phyloP scores from a whole-genome alignment of 768 basidiomycete species.

The Suillus americanus region DNA sequence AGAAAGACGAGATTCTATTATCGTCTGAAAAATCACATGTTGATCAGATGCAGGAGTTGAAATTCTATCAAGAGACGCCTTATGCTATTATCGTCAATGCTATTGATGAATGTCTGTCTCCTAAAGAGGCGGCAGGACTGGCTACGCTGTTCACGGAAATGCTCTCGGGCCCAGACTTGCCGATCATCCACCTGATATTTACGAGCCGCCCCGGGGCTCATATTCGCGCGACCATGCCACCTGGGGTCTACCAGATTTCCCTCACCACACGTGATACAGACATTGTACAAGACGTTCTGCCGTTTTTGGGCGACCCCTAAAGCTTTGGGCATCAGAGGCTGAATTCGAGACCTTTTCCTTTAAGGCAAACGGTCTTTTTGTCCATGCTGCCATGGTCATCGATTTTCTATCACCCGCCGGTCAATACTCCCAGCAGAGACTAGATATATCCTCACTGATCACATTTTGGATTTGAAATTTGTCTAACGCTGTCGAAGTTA shows the following conservation, averaged over 20 bases:
- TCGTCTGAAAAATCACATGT: neutral
- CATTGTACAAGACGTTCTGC: conserved; percentile 9
- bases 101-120: conserved; percentile 12
- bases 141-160: conserved; percentile 7
- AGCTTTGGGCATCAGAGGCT: conserved; percentile 16
- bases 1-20: conserved; percentile 9
- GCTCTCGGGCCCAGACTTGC: conserved; percentile 6
- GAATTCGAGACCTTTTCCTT: conserved; percentile 13
- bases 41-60: conserved; percentile 14
- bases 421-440: neutral
- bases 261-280: conserved; percentile 8
- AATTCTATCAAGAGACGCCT: conserved; percentile 4
- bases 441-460: too few species aligned
- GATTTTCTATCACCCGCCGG: conserved; percentile 12
- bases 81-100: conserved; percentile 7
- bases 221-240: conserved; percentile 4
- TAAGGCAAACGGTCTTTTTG: conserved; percentile 14
- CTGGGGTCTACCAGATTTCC: neutral
- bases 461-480: too few species aligned
- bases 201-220: neutral
- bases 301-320: neutral
- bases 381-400: conserved; percentile 16
- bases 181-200: neutral
- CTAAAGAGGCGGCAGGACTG: conserved; percentile 12
- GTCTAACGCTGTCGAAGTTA: too few species aligned